Evolutionary conservation across 2,329 filamentous ascomycete genomes (phyloP), one percentile per base, ranked within the genome.

Genomic region (Venturia oleaginea): DNA sequence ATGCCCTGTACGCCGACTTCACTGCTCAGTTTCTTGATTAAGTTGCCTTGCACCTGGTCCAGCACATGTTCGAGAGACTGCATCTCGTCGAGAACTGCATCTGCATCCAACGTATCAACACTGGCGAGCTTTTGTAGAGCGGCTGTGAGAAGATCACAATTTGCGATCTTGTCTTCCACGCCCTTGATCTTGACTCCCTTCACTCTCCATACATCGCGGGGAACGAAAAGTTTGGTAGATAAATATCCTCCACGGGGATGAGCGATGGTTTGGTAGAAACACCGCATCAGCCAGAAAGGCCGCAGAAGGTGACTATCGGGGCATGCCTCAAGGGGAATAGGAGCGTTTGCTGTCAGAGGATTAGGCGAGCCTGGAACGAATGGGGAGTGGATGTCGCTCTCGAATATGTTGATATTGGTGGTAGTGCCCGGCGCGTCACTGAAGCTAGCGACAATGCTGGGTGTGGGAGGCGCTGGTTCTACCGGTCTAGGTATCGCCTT

Each of bases 211-310:
- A 94, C 91, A 72, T 97, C 92, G 62, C 90, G 85, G 6, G 94
- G 92, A 5, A 99, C 84, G 72, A 99, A 99, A 0, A 99, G 83
- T 70, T 92, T 92, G 27, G 87, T 93, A 63, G 92, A 96, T 24
- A 99, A 73, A 72, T 97, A 99, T 19, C 92, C 94, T 43, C 94
- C 94, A 30, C 91, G 86, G 2, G 93, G 91, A 71, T 99, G 93
- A 22, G 88, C 89, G 55, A 99, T 85, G 0, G 92, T 96, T 74
- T 97, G 91, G 72, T 94, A 96, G 32, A 99, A 82, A 67, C 90
- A 92, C 64, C 94, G 87, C 91, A 99, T 96, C 55, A 99, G 81
- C 94, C 94, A 99, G 75, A 97, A 99, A 1, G 94, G 95, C 24
- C 94, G 87, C n/a, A 97, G 81, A 70, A 97, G 83, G 66, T 88